phyloP scores from a whole-genome alignment of 2,329 filamentous ascomycete species.

The Aureobasidium sp. region DNA sequence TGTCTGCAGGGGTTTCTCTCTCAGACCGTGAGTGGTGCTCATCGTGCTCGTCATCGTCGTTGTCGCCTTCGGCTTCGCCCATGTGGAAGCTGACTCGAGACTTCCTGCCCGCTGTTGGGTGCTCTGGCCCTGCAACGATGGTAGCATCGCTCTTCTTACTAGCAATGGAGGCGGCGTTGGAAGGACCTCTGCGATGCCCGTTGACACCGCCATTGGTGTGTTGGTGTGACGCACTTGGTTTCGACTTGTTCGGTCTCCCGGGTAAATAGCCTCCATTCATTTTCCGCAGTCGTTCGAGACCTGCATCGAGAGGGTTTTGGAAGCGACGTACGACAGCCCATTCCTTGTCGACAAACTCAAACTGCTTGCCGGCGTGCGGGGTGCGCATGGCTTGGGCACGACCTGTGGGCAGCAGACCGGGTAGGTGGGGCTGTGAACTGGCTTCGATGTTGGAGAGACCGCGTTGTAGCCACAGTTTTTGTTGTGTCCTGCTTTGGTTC shows the following conservation, averaged over 20 bases:
- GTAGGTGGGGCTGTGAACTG: constrained; percentile 42
- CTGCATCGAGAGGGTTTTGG: constrained; percentile 60
- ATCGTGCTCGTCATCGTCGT: constrained; percentile 11
- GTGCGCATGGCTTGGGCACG: constrained; percentile 41
- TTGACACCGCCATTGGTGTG: constrained; percentile 30
- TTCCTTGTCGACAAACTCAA: constrained; percentile 62
- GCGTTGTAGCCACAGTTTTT: constrained; percentile 66
- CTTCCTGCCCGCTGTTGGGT: constrained; percentile 16
- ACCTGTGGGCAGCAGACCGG: constrained; percentile 29
- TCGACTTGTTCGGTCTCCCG: constrained; percentile 25
- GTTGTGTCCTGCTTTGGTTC: constrained; percentile 55
- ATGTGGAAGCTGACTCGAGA: constrained; percentile 13
- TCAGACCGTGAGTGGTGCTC: constrained; percentile 17
- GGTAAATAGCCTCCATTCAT: constrained; percentile 13
- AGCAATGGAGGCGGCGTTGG: background rate
- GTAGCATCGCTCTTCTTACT: constrained; percentile 6
- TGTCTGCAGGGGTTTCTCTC: constrained; percentile 28
- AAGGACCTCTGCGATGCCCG: background rate
- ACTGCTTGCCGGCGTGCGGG: constrained; percentile 39
- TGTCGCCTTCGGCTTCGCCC: constrained; percentile 7
- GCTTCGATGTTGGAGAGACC: constrained; percentile 61
- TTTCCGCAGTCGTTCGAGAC: constrained; percentile 42
- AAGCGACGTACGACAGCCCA: constrained; percentile 66
- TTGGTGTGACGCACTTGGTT: background rate
- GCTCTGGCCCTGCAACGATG: background rate